Evolutionary conservation across 73 alveolate species (phyloP), one percentile per base, ranked within the genome.

Genomic region (Blepharisma japonicum): DNA sequence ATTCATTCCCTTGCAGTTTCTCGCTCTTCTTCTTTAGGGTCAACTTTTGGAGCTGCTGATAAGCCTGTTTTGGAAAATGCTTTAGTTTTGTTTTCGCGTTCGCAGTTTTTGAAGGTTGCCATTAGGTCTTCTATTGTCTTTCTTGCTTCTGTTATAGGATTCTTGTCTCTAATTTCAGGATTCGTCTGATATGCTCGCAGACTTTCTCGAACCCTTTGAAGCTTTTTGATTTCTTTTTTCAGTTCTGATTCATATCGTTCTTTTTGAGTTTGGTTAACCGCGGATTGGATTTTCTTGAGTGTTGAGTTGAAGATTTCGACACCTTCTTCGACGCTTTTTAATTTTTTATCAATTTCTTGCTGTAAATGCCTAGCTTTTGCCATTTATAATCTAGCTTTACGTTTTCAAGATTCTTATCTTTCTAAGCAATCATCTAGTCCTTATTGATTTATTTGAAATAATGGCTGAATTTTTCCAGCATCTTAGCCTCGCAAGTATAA

Each of bases 181-280:
- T 80, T 71, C 47, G 80, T 55, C 56, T 55, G n/a, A 56, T 55
- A 56, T 7, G 47, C 45, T 55, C 76, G 46, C 48, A 86, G 20
- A 27, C 42, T 46, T 42, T 86, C 94, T 45, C 94, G 55, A 2
- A 54, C 39, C 77, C 87, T 82, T 77, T 86, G 82, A 47, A 86
- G 83, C 66, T 82, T 86, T 67, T 86, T 86, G 78, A 86, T 86
- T 68, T 86, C 94, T 77, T 81, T 81, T 55, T 86, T 86, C 84
- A 86, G 79, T 49, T 86, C 94, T 11, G 25, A 18, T 66, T 86
- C 94, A 42, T 25, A 68, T 76, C 85, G 77, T 47, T 86, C 94
- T 67, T 77, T 86, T 56, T 20, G 71, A 9, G 81, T 6, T 46
- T 42, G 61, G 48, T 78, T 66, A 6, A 81, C 80, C 5, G 87